These are phyloP conservation scores for Epichloe glyceriae DNA, from an alignment of 2,329 filamentous ascomycete species.

Conservation along the genomic window DNA sequence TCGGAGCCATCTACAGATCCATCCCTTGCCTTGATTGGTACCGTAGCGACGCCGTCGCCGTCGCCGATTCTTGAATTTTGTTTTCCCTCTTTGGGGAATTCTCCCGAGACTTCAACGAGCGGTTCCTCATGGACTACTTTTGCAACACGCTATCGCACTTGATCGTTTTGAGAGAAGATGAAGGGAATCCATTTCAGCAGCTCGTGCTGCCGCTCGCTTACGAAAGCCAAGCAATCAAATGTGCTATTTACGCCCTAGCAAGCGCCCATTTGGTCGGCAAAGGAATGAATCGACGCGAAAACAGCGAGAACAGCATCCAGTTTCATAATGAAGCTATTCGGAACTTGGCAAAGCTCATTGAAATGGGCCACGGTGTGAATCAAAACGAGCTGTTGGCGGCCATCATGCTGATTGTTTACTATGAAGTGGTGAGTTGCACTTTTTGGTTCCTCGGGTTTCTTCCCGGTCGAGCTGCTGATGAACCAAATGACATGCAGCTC, in stretches of 20 bases:
- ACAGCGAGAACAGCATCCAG: conserved; percentile 39
- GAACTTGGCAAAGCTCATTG: conserved; percentile 43
- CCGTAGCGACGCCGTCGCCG: conserved; percentile 12
- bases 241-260: conserved; percentile 73
- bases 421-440: conserved; percentile 43
- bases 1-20: conserved; percentile 10
- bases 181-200: conserved; percentile 50
- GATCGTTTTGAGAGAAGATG: conserved; percentile 52
- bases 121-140: conserved; percentile 47
- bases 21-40: conserved; percentile 15
- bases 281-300: conserved; percentile 30
- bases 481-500: conserved; percentile 26
- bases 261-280: conserved; percentile 70
- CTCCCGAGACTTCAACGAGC: conserved; percentile 37
- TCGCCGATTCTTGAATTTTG: conserved; percentile 35
- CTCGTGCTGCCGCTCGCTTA: conserved; percentile 47
- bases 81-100: conserved; percentile 44
- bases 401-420: conserved; percentile 50
- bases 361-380: conserved; percentile 34
- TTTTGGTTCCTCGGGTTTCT: neutral
- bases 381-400: conserved; percentile 46
- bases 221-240: conserved; percentile 49
- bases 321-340: conserved; percentile 49
- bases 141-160: conserved; percentile 50
- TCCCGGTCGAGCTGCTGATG: neutral